Evolutionary conservation across 306 rosid genomes (phyloP).

Genomic region (Astragalus membranaceus): DNA sequence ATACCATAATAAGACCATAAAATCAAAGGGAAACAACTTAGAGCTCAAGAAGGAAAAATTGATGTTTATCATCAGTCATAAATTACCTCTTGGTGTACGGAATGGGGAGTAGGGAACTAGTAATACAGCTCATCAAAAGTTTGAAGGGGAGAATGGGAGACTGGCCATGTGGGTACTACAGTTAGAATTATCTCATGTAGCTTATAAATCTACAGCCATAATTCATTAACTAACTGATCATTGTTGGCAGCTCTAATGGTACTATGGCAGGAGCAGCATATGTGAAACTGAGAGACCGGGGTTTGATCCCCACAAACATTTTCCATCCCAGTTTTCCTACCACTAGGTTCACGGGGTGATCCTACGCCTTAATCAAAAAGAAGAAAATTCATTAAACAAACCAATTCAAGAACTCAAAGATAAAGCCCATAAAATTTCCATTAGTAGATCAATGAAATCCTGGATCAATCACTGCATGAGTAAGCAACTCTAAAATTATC

Average conservation of each 20-base stretch:
- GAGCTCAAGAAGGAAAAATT: background rate
- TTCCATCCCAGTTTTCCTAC: too few species aligned
- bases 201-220: too few species aligned
- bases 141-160: background rate
- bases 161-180: too few species aligned
- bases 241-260: background rate
- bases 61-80: background rate
- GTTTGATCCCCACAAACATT: too few species aligned
- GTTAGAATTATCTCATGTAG: background rate
- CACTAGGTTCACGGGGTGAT: background rate
- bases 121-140: background rate
- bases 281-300: too few species aligned
- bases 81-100: conserved; percentile 1
- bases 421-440: background rate
- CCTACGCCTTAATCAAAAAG: background rate
- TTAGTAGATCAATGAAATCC: background rate
- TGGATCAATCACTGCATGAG: background rate
- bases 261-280: background rate
- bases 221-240: background rate
- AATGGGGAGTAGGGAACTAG: background rate
- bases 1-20: background rate
- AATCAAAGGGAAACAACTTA: background rate
- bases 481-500: background rate
- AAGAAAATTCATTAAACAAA: background rate
- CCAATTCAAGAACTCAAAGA: background rate